A percentile compares a stretch with the other conserved stretches of the same genome.
Evolutionary conservation across 139 green algal genomes (phyloP).

Genomic region (Chlamydomonas sphaeroides): DNA sequence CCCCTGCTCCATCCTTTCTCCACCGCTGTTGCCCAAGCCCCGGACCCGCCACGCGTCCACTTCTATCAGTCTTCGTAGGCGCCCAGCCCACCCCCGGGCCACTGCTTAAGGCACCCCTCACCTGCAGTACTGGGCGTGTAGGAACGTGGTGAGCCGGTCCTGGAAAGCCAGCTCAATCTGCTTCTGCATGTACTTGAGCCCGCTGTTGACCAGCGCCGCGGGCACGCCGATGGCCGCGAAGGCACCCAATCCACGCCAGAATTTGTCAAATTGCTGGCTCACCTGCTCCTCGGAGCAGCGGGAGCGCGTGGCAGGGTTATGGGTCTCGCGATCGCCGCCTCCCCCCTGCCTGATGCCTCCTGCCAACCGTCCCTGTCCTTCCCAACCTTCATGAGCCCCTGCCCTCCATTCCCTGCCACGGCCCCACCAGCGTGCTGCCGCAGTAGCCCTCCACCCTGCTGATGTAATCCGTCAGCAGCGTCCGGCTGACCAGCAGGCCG

Average conservation of each 20-base stretch:
- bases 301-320: too few relatives aligned
- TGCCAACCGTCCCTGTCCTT: background rate
- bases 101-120: conserved; percentile 45
- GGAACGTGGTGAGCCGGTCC: conserved; percentile 69
- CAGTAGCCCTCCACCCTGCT: conserved; percentile 75
- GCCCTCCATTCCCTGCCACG: background rate
- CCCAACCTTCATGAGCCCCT: background rate
- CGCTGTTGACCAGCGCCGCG: conserved; percentile 87
- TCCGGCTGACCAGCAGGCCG: conserved; percentile 79
- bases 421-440: conserved; percentile 58
- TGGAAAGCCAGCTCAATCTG: conserved; percentile 82
- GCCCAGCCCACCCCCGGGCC: background rate
- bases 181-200: conserved; percentile 95
- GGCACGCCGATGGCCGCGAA: conserved; percentile 84
- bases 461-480: conserved; percentile 88
- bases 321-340: too few relatives aligned
- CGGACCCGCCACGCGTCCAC: background rate
- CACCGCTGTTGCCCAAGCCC: background rate
- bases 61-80: too few relatives aligned
- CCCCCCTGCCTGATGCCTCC: background rate
- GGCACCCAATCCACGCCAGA: conserved; percentile 55
- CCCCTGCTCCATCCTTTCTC: too few relatives aligned
- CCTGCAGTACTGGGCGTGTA: conserved; percentile 88
- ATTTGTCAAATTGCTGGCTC: conserved; percentile 63
- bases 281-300: too few relatives aligned